Evolutionary conservation across 768 basidiomycete genomes (phyloP).

Genomic region (Lactarius evosmus): DNA sequence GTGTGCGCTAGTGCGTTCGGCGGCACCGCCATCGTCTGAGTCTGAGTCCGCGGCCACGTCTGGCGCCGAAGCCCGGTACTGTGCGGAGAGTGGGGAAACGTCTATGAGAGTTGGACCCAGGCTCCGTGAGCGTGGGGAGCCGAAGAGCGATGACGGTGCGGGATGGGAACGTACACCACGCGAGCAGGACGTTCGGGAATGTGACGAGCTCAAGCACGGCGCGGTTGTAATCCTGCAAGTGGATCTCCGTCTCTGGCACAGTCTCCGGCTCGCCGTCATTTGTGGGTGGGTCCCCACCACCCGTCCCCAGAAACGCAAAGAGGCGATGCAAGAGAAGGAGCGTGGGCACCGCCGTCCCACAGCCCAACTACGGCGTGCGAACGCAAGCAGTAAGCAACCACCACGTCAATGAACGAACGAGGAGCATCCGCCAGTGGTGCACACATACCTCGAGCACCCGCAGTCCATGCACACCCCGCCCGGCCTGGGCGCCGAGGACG

Average conservation of each 20-base stretch:
- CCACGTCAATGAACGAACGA: neutral
- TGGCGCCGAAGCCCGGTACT: constrained; percentile 41
- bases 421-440: neutral
- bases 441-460: constrained; percentile 66
- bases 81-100: constrained; percentile 53
- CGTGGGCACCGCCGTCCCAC: constrained; percentile 87
- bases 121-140: neutral
- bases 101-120: constrained; percentile 48
- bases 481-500: constrained; percentile 28
- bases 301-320: constrained; percentile 37
- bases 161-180: constrained; percentile 67
- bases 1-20: constrained; percentile 30
- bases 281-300: neutral
- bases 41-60: constrained; percentile 33
- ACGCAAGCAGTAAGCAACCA: neutral
- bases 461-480: constrained; percentile 43
- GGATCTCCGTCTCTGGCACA: constrained; percentile 50
- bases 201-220: constrained; percentile 78
- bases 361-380: constrained; percentile 67
- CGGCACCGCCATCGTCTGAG: constrained; percentile 28
- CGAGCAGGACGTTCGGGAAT: constrained; percentile 70
- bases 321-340: constrained; percentile 65
- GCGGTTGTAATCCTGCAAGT: constrained; percentile 90
- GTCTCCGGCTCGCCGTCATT: neutral
- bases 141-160: no score